Base-by-base conservation (phyloP, 106 monocot species). In the Apostasia ramifera region DNA sequence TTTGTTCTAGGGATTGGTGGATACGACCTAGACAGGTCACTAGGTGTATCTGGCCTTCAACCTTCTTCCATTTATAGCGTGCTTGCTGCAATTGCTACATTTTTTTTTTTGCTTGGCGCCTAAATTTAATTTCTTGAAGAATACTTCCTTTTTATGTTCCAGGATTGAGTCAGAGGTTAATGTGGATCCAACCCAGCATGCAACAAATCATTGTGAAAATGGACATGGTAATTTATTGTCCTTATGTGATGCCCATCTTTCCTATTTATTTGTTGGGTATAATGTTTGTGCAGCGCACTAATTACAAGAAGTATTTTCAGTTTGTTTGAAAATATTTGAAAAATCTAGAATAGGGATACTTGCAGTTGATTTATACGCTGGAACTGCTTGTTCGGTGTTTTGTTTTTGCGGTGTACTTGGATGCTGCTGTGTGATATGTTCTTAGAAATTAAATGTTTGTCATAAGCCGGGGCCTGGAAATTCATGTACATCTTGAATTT, bases 1-100 rank as follows among this genome's bases (percentile, higher is more conserved):
- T 95, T 95, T 82, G 95, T 95, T 53, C 72, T 95, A 70, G 95
- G 95, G 61, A 76, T 95, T 56, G 95, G 95, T 73, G 95, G 95
- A 73, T 95, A 95, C 74, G 95, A 95, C 61, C 82, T 95, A 53
- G 84, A 91, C 45, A 95, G 95, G 95, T 91, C 45, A 61, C 44
- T 50, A 40, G 43, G 12, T 65, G 37, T 65, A 65, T 65, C 65
- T 49, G 14, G 47, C 26, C 62, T 62, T 62, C 44, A 13, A 11
- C 15, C 12, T 44, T 44, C 12, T 2, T 62, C 13, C 1, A 26
- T 62, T 62, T 8, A 44, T 44, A 62, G 62, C 44, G 9, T 12
- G 62, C 8, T 43, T 62, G 40, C 8, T 5, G 40, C 44, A 3
- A 44, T 44, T 62, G 37, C 2, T 47, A 37, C 8, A 15, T 2